These are phyloP conservation scores for Melampsora medusae DNA, from an alignment of 1,284 basidiomycete genomes.

Conservation along the genomic window DNA sequence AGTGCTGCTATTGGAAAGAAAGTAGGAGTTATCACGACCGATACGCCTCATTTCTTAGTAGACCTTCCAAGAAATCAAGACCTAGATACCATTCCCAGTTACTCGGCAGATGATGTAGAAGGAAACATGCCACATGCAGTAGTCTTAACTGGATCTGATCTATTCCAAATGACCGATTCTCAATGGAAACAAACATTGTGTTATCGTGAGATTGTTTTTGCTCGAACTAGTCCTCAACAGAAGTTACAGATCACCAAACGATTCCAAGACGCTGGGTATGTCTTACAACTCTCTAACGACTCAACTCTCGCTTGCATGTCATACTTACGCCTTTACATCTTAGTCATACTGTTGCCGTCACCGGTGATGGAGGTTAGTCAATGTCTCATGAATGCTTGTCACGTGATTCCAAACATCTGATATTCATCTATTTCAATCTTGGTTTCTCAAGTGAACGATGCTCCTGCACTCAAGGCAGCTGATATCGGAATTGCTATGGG, in stretches of 20 bases:
- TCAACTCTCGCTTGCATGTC: no score
- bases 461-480: slow-evolving; percentile 60
- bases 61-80: slow-evolving; percentile 54
- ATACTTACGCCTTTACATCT: slow-evolving; percentile 53
- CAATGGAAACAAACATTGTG: slow-evolving; percentile 62
- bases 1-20: slow-evolving; percentile 63
- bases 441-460: slow-evolving; percentile 62
- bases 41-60: slow-evolving; percentile 57
- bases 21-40: slow-evolving; percentile 64
- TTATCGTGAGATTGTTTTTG: slow-evolving; percentile 70
- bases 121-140: background rate
- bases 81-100: slow-evolving; percentile 53
- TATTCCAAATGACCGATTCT: slow-evolving; percentile 51
- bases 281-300: slow-evolving; percentile 44
- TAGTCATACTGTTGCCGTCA: slow-evolving; percentile 58
- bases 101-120: slow-evolving; percentile 60
- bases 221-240: slow-evolving; percentile 70
- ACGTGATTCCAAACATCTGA: no score
- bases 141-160: slow-evolving; percentile 29
- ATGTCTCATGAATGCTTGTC: background rate
- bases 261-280: slow-evolving; percentile 60
- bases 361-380: slow-evolving; percentile 61
- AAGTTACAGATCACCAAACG: slow-evolving; percentile 69
- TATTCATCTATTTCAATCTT: no score
- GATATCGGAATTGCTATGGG: slow-evolving; percentile 60